A percentile compares a stretch with the other conserved stretches of the same genome.
Evolutionary conservation across 208 protist species (phyloP).

Genomic region (Leishmania lainsoni): DNA sequence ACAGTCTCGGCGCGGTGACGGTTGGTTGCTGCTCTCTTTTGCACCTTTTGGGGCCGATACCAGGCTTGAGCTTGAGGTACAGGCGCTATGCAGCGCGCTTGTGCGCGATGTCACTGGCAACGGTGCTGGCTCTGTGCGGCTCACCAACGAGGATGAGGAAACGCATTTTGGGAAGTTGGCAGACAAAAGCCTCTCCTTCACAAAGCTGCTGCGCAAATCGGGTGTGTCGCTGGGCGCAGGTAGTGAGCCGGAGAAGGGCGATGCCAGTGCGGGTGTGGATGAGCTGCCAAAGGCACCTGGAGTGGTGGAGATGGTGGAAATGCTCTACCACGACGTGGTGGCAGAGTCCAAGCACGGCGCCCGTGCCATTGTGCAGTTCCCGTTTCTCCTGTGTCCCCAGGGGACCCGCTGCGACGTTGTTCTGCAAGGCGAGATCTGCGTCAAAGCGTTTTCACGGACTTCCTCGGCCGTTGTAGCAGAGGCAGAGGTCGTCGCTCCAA

Average conservation of each 20-base stretch:
- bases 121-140: constrained; percentile 43
- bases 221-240: constrained; percentile 25
- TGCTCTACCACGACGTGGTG: constrained; percentile 85
- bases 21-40: constrained; percentile 78
- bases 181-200: constrained; percentile 49
- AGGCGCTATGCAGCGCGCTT: constrained; percentile 73
- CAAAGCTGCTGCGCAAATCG: constrained; percentile 52
- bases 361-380: constrained; percentile 68
- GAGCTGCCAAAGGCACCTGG: constrained; percentile 41
- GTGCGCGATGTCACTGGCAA: constrained; percentile 80
- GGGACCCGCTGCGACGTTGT: constrained; percentile 78
- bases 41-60: constrained; percentile 40
- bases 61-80: constrained; percentile 63
- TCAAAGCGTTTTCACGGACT: constrained; percentile 76
- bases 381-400: constrained; percentile 65
- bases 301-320: constrained; percentile 75
- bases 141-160: constrained; percentile 69
- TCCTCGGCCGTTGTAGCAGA: constrained; percentile 15
- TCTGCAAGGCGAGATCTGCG: constrained; percentile 56
- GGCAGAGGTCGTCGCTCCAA: neutral
- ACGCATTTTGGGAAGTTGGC: constrained; percentile 64
- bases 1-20: constrained; percentile 72
- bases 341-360: constrained; percentile 50
- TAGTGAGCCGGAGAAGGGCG: neutral
- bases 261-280: constrained; percentile 23